Conservation (phyloP, 345 rosid genomes). For the Clarkia xantiana region DNA sequence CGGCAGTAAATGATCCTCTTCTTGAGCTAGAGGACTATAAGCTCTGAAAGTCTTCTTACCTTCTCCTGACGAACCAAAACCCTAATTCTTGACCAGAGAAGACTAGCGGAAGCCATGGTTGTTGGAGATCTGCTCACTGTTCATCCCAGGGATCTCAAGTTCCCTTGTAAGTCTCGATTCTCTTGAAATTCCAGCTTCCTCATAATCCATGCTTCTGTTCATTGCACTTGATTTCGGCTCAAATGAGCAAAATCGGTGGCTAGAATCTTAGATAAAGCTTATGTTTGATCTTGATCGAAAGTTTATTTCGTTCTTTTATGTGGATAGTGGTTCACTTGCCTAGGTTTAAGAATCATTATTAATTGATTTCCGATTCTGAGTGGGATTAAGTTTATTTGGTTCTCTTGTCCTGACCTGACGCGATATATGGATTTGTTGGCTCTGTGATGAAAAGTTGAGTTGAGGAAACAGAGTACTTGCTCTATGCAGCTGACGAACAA, state of each 20-base stretch:
- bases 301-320: no score
- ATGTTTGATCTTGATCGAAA: no score
- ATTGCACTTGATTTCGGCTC: no score
- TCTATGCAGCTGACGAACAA: conserved; percentile 69
- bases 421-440: conserved; percentile 3
- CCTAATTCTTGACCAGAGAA: background rate
- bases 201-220: no score
- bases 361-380: background rate
- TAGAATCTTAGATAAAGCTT: no score
- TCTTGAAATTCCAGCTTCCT: background rate
- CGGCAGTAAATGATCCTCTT: background rate
- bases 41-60: background rate
- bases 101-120: conserved; percentile 19
- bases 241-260: no score
- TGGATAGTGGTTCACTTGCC: no score
- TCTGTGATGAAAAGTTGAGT: conserved; percentile 34
- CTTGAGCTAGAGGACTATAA: background rate
- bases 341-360: no score
- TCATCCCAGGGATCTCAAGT: conserved; percentile 70
- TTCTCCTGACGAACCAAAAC: background rate
- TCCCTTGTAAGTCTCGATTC: conserved; percentile 43
- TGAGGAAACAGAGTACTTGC: conserved; percentile 73
- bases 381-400: background rate
- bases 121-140: conserved; percentile 51
- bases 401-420: background rate